Percentiles rank a stretch among this genome's conserved stretches.
Evolutionary conservation across 23 red algal species (phyloP).

Genomic region (Gracilariopsis chorda): DNA sequence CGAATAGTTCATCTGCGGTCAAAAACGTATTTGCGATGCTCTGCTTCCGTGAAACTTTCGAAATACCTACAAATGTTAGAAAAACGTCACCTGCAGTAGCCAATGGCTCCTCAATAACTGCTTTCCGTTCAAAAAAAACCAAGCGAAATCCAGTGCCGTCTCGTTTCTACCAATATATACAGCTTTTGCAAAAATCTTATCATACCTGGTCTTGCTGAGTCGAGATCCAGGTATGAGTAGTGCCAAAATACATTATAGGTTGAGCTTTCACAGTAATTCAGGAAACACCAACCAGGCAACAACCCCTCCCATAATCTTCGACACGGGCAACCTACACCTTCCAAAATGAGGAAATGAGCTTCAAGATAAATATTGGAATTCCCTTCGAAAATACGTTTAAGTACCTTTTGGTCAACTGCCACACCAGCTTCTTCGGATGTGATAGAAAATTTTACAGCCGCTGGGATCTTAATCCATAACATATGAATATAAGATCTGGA

Average conservation of each 20-base stretch:
- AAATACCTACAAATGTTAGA: constrained; percentile 40
- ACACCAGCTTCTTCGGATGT: constrained; percentile 67
- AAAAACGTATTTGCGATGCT: neutral
- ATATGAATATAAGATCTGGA: constrained; percentile 31
- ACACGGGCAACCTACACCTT: constrained; percentile 23
- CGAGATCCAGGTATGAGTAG: constrained; percentile 22
- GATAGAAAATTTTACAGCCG: constrained; percentile 27
- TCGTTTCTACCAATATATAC: constrained; percentile 58
- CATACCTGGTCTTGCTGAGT: constrained; percentile 52
- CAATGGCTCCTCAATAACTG: constrained; percentile 50
- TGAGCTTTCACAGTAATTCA: constrained; percentile 20
- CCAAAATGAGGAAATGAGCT: constrained; percentile 63
- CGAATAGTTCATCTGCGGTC: constrained; percentile 25
- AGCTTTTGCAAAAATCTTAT: constrained; percentile 51
- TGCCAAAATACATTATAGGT: constrained; percentile 46
- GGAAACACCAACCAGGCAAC: constrained; percentile 64
- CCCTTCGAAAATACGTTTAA: constrained; percentile 60
- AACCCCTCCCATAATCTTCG: constrained; percentile 54
- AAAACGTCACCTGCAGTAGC: constrained; percentile 57
- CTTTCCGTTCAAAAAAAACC: constrained; percentile 41
- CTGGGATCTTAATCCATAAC: constrained; percentile 50
- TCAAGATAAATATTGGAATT: constrained; percentile 56
- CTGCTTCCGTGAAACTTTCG: constrained; percentile 17
- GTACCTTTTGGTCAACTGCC: constrained; percentile 70
- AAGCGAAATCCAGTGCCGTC: constrained; percentile 66